Evolutionary conservation across 805 yeast species (phyloP), one percentile per base, ranked within the genome.

Genomic region (Ogataea zsoltii): DNA sequence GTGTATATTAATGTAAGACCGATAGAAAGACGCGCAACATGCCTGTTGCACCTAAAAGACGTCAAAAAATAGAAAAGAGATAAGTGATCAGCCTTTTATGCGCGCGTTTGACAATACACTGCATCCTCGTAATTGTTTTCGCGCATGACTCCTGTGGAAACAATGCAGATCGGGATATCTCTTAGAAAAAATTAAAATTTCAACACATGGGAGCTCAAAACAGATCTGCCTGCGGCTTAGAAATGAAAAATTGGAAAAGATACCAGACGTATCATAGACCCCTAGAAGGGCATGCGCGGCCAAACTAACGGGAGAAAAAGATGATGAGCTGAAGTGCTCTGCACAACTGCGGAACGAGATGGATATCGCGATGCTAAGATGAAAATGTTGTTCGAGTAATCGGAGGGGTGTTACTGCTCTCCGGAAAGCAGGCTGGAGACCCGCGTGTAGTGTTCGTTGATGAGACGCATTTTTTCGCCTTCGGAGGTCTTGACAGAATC

Each of bases 401-500:
- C n/a, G n/a, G n/a, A n/a, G n/a, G n/a, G n/a, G n/a, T 11, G 31
- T 28, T n/a, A 28, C 14, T n/a, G 21, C 3, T 38, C 33, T 21
- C 35, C 45, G 21, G 45, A 42, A 38, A 48, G 48, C 17, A 48
- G 35, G 39, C 21, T 44, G 11, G 51, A 42, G 19, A 48, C 45
- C 31, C 44, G 36, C 4, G 37, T 16, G 44, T 44, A 48, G 38
- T 48, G 51, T 38, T 48, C 48, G 16, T 48, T 44, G 17, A 48
- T 41, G 23, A 43, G 46, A 18, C 30, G 37, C 48, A 44, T 33
- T 38, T 43, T 41, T 5, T 41, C 41, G 33, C 41, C 40, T 12
- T 36, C 43, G 23, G 33, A 19, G n/a, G 42, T 34, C 12, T 32
- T 39, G 25, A 33, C 29, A 2, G 45, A 25, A 3, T 37, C 40